Evolutionary conservation across 768 basidiomycete genomes (phyloP).

Genomic region (Gelatoporia subvermispora): DNA sequence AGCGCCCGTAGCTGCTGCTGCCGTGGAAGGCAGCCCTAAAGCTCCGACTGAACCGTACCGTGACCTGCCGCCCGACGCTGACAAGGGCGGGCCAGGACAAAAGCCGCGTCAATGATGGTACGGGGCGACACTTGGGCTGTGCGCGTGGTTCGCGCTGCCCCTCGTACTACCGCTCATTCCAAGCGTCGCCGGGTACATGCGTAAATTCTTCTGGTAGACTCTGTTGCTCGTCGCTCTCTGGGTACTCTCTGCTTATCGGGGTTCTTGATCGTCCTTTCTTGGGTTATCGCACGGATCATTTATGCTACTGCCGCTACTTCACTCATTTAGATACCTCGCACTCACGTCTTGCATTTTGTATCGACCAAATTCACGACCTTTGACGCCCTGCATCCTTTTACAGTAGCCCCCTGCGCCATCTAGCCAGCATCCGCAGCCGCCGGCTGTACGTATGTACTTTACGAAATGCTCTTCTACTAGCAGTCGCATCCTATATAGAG

Average conservation of each 20-base stretch:
- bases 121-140: constrained; percentile 44
- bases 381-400: not conserved
- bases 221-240: not conserved
- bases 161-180: constrained; percentile 37
- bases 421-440: not conserved
- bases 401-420: not conserved
- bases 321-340: constrained; percentile 13
- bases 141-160: constrained; percentile 38
- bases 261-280: constrained; percentile 9
- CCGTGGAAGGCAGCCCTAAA: too few species aligned
- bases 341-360: constrained; percentile 10
- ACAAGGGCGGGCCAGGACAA: too few species aligned
- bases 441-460: not conserved
- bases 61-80: too few species aligned
- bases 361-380: constrained; percentile 13
- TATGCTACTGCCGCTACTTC: constrained; percentile 13
- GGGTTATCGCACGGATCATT: constrained; percentile 25
- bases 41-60: too few species aligned
- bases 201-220: constrained; percentile 33
- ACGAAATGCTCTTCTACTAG: not conserved
- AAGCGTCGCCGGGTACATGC: constrained; percentile 45
- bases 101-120: constrained; percentile 35
- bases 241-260: not conserved
- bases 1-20: too few species aligned
- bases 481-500: not conserved